Conservation (phyloP, 1,284 basidiomycete species). For the Mycosarcoma maydis region DNA sequence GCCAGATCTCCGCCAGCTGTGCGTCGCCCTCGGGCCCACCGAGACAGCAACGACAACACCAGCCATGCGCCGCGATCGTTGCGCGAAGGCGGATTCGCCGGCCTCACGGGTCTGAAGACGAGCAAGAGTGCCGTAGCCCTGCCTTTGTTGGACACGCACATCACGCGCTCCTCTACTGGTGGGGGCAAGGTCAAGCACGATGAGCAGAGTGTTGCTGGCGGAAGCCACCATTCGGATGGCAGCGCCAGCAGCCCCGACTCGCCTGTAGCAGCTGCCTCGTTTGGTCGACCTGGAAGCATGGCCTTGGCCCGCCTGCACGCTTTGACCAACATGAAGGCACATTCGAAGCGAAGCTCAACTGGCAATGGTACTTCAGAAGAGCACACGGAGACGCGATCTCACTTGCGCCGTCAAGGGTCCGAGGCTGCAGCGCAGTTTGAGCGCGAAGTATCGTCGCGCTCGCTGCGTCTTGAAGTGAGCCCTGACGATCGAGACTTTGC, state of each 20-base stretch:
- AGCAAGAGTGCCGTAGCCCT: constrained; percentile 76
- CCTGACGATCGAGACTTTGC: constrained; percentile 46
- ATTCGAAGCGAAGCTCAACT: constrained; percentile 41
- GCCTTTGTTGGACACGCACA: constrained; percentile 69
- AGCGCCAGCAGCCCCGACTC: constrained; percentile 41
- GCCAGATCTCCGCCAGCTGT: constrained; percentile 26
- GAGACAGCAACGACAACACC: constrained; percentile 36
- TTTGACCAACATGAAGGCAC: constrained; percentile 35
- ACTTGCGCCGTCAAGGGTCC: constrained; percentile 11
- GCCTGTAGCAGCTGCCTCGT: constrained; percentile 17
- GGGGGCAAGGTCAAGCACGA: constrained; percentile 40
- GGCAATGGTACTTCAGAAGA: constrained; percentile 3
- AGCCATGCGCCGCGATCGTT: constrained; percentile 19
- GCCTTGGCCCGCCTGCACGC: constrained; percentile 46
- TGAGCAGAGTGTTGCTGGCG: constrained; percentile 12
- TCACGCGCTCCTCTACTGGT: constrained; percentile 67
- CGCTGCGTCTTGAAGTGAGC: constrained; percentile 50
- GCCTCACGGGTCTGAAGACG: constrained; percentile 68
- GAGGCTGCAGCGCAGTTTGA: constrained; percentile 28
- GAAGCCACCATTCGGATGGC: constrained; percentile 33
- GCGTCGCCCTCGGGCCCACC: constrained; percentile 30
- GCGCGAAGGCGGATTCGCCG: constrained; percentile 34
- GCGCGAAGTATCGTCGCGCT: constrained; percentile 34
- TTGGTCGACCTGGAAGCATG: constrained; percentile 39
- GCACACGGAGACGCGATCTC: constrained; percentile 1